Conservation (phyloP, 805 yeast species). For the Schwanniomyces polymorphus region DNA sequence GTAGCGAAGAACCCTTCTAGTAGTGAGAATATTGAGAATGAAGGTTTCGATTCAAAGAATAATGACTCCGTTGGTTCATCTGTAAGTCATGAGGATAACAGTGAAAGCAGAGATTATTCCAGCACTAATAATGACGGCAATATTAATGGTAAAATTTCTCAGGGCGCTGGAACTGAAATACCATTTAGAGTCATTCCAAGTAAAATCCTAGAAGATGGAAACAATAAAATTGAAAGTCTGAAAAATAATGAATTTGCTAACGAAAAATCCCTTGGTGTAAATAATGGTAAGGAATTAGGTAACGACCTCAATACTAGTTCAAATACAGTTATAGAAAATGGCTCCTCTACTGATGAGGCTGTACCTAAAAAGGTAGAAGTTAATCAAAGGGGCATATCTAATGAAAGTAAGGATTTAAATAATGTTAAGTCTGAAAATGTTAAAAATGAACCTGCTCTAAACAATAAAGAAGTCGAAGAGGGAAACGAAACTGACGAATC, state of each 20-base stretch:
- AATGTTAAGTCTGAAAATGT: not conserved
- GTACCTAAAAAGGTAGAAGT: not conserved
- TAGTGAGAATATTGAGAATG: not conserved
- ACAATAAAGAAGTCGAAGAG: not conserved
- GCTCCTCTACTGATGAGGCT: not conserved
- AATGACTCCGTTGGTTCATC: not conserved
- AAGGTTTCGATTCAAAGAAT: too few relatives aligned
- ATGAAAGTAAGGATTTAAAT: too few relatives aligned
- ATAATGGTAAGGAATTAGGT: too few relatives aligned
- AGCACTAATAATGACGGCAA: not conserved
- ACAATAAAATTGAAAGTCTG: too few relatives aligned
- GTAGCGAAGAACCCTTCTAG: not conserved
- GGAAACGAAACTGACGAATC: not conserved
- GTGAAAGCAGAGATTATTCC: not conserved
- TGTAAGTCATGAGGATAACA: not conserved
- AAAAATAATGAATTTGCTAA: too few relatives aligned
- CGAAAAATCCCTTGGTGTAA: too few relatives aligned
- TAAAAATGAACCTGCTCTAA: not conserved
- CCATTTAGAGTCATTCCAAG: too few relatives aligned
- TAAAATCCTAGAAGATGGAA: too few relatives aligned
- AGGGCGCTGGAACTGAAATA: not conserved
- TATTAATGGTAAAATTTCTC: not conserved
- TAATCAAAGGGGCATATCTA: not conserved
- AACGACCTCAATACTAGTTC: too few relatives aligned
- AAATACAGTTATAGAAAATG: not conserved